phyloP scores from a whole-genome alignment of 2,329 filamentous ascomycete species.

The Ceratocystis albifundus region DNA sequence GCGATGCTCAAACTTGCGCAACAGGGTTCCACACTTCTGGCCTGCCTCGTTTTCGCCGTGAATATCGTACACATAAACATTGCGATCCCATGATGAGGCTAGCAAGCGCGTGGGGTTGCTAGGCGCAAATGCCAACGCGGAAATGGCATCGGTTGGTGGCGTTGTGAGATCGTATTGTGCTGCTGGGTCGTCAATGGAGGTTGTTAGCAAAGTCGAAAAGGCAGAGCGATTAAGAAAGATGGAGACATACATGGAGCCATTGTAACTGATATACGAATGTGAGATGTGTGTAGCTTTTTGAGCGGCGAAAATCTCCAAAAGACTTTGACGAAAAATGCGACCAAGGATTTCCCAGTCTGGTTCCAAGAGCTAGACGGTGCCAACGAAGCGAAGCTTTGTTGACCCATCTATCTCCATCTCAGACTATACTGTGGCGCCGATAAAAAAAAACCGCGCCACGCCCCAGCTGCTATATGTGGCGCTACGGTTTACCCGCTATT shows the following conservation, averaged over 20 bases:
- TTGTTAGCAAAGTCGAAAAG: background rate
- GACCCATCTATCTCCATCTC: background rate
- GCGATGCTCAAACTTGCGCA: constrained; percentile 65
- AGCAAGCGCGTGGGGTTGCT: constrained; percentile 61
- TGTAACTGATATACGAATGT: background rate
- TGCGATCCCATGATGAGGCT: constrained; percentile 91
- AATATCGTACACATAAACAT: constrained; percentile 80
- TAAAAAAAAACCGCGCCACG: background rate
- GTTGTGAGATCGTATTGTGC: constrained; percentile 73
- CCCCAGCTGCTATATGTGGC: background rate
- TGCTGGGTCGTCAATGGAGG: constrained; percentile 33
- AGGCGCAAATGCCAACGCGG: constrained; percentile 74
- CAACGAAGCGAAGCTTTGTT: background rate
- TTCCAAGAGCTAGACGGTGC: background rate
- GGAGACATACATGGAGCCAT: constrained; percentile 23
- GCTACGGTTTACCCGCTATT: background rate
- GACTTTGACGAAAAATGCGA: background rate
- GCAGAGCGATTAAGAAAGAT: background rate
- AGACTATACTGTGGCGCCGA: background rate
- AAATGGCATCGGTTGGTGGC: constrained; percentile 77
- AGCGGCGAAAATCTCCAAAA: background rate
- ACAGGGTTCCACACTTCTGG: constrained; percentile 48
- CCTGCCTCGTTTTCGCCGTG: constrained; percentile 32
- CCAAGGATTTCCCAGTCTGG: background rate
- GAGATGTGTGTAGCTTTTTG: background rate